These are phyloP conservation scores for Arthrobotrys conoides DNA, from an alignment of 2,329 filamentous ascomycete species.

Conservation along the genomic window DNA sequence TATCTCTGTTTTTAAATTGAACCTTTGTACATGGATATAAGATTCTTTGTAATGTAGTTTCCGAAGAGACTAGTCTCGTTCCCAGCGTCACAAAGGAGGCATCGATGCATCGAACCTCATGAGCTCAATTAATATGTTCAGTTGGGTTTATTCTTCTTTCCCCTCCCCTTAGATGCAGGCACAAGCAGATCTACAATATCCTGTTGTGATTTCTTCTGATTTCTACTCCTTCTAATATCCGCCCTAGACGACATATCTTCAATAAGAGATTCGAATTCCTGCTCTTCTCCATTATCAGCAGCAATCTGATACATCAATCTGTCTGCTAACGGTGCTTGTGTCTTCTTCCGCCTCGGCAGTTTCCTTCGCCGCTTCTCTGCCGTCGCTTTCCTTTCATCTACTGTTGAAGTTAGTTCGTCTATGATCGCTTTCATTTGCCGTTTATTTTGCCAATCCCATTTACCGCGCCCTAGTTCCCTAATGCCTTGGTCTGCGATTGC, in stretches of 20 bases:
- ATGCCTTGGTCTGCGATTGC: constrained; percentile 25
- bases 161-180: neutral
- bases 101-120: too few relatives aligned
- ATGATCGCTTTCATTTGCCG: neutral
- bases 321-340: neutral
- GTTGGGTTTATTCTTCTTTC: neutral
- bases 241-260: neutral
- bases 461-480: neutral
- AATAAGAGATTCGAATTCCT: neutral
- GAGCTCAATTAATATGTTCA: too few relatives aligned
- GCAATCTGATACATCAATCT: neutral
- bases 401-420: neutral
- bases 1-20: too few relatives aligned
- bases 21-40: too few relatives aligned
- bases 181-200: neutral
- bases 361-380: neutral
- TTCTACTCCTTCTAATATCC: neutral
- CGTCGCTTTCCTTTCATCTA: neutral
- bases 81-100: too few relatives aligned
- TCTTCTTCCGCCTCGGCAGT: neutral
- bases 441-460: neutral
- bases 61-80: too few relatives aligned
- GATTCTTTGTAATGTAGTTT: too few relatives aligned
- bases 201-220: neutral
- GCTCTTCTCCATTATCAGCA: neutral